Evolutionary conservation across 1,284 basidiomycete genomes (phyloP).

Genomic region (Sanghuangporus baumii): DNA sequence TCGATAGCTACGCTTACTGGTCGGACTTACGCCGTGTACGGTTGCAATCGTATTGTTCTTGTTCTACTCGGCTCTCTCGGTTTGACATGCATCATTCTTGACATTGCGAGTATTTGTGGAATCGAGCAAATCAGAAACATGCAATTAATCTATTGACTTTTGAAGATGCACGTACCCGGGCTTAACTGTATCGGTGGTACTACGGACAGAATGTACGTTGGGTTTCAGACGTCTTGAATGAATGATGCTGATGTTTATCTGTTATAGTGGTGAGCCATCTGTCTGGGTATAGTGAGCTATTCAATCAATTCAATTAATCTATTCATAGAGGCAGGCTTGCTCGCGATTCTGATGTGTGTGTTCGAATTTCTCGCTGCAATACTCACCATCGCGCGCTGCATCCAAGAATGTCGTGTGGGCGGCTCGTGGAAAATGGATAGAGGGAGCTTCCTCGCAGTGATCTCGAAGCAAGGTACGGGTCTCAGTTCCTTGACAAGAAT

Average conservation of each 20-base stretch:
- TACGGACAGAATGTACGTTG: constrained; percentile 17
- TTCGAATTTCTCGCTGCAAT: constrained; percentile 27
- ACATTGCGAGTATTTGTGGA: constrained; percentile 25
- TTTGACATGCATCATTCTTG: constrained; percentile 25
- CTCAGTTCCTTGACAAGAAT: neutral
- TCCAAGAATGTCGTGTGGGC: constrained; percentile 25
- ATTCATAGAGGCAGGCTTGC: constrained; percentile 20
- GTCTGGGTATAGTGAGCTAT: constrained; percentile 17
- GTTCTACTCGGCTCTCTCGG: constrained; percentile 25
- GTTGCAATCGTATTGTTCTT: constrained; percentile 24
- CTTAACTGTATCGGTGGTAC: constrained; percentile 20
- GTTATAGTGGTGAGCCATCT: neutral
- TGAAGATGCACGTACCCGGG: constrained; percentile 22
- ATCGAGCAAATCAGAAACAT: constrained; percentile 6
- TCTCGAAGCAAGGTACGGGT: constrained; percentile 29
- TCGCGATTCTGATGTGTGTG: constrained; percentile 27
- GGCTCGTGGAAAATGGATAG: constrained; percentile 21
- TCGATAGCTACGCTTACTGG: constrained; percentile 27
- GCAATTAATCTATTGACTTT: constrained; percentile 13
- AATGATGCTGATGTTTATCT: neutral
- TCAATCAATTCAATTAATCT: neutral
- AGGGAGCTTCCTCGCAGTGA: constrained; percentile 25
- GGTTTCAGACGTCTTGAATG: neutral
- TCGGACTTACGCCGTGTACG: constrained; percentile 31
- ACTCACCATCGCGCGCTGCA: constrained; percentile 27